Percentiles rank a stretch among this genome's conserved stretches.
These are phyloP conservation scores for Heterobasidion irregulare DNA, from an alignment of 1,284 basidiomycete species.

Conservation along the genomic window DNA sequence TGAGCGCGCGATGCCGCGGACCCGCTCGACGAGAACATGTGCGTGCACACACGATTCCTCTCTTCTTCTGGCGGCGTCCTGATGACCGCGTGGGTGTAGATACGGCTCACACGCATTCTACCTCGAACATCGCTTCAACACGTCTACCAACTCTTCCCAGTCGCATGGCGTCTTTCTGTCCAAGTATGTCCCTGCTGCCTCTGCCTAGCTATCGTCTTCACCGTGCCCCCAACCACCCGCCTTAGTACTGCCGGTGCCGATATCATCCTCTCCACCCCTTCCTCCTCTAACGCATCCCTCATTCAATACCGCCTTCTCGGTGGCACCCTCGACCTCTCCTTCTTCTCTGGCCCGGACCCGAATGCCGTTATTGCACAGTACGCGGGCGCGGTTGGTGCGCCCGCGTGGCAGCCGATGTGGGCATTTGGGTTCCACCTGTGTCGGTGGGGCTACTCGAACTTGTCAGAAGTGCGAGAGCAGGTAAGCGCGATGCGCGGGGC, in stretches of 20 bases:
- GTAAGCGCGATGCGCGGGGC: constrained; percentile 54
- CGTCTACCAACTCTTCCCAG: constrained; percentile 36
- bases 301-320: constrained; percentile 59
- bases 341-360: constrained; percentile 62
- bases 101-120: constrained; percentile 71
- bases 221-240: not conserved
- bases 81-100: constrained; percentile 20
- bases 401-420: constrained; percentile 58
- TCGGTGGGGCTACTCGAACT: constrained; percentile 48
- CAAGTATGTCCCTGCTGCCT: constrained; percentile 28
- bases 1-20: constrained; percentile 60
- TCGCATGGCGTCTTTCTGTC: constrained; percentile 67
- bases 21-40: constrained; percentile 57
- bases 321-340: constrained; percentile 63
- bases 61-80: constrained; percentile 5
- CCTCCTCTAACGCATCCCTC: constrained; percentile 39
- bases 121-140: constrained; percentile 53
- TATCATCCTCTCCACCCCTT: constrained; percentile 51
- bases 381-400: constrained; percentile 43
- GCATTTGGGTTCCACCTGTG: constrained; percentile 63
- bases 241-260: constrained; percentile 50
- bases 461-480: constrained; percentile 24
- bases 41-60: constrained; percentile 15
- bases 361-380: constrained; percentile 63
- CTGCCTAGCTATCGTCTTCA: not conserved